Conservation (phyloP, 495 filamentous ascomycete genomes). For the Penicillium malachiteum region DNA sequence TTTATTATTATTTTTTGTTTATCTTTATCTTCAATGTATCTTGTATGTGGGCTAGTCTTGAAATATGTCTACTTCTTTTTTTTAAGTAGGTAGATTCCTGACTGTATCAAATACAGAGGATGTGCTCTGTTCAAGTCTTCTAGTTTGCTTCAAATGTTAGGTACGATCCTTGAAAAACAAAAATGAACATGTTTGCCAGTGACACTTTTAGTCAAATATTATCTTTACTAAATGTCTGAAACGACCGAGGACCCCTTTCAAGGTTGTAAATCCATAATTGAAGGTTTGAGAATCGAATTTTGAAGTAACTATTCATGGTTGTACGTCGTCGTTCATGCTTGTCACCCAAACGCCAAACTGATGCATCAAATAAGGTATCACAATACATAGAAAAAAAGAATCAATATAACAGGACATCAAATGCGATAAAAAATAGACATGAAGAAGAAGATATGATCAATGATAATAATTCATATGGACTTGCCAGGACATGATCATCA, state of each 20-base stretch:
- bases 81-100: background rate
- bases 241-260: too few species aligned
- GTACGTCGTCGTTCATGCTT: background rate
- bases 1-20: conserved; percentile 1
- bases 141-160: too few species aligned
- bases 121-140: background rate
- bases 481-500: conserved; percentile 89
- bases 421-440: conserved; percentile 2
- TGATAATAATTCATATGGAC: conserved; percentile 64
- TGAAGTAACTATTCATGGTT: too few species aligned
- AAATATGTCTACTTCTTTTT: background rate
- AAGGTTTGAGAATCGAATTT: too few species aligned
- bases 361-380: conserved; percentile 23
- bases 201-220: too few species aligned
- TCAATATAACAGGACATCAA: background rate
- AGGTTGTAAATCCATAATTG: too few species aligned
- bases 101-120: background rate
- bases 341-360: conserved; percentile 13
- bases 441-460: conserved; percentile 9
- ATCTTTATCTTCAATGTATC: conserved; percentile 1
- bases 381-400: conserved; percentile 1
- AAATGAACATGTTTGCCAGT: too few species aligned
- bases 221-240: too few species aligned
- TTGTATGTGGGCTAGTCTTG: background rate
- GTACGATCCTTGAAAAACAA: too few species aligned